phyloP scores from a whole-genome alignment of 2,329 filamentous ascomycete species.

The Harringtonia lauricola region DNA sequence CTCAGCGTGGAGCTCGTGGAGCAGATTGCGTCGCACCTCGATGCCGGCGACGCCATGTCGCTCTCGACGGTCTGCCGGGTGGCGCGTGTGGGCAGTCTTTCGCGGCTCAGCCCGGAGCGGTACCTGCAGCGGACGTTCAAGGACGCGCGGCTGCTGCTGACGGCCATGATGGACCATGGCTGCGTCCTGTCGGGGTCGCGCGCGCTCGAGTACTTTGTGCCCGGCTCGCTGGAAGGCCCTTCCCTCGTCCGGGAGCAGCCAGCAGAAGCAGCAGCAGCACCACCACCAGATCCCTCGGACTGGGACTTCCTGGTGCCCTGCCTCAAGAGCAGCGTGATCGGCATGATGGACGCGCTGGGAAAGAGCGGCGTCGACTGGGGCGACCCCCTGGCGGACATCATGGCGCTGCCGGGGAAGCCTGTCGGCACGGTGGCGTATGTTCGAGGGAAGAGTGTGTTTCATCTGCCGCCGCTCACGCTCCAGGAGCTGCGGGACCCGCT shows the following conservation, averaged over 20 bases:
- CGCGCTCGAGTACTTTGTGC: conserved; percentile 10
- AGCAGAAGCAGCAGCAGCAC: no score
- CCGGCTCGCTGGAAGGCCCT: conserved; percentile 2
- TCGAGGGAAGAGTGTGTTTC: not conserved
- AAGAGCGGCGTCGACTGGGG: conserved; percentile 7
- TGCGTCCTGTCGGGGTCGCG: conserved; percentile 10
- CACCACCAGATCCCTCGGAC: conserved; percentile 5
- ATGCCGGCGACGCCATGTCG: conserved; percentile 2
- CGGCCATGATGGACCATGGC: conserved; percentile 9
- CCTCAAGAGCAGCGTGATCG: not conserved
- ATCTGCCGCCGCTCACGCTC: not conserved
- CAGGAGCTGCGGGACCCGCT: no score
- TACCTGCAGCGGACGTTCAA: conserved; percentile 5
- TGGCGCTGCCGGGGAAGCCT: conserved; percentile 1
- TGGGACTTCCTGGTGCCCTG: conserved; percentile 12
- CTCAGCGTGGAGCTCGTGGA: conserved; percentile 10
- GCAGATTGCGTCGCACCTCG: conserved; percentile 3
- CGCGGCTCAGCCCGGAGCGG: conserved; percentile 7
- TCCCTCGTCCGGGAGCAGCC: not conserved
- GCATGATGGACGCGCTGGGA: conserved; percentile 9
- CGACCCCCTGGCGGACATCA: not conserved
- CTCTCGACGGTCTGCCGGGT: not conserved
- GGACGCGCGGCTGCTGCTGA: conserved; percentile 4
- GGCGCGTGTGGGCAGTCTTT: not conserved
- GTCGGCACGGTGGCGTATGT: not conserved